A percentile compares a stretch with the other conserved stretches of the same genome.
Evolutionary conservation across 805 yeast species (phyloP).

Genomic region (Soucietia sequanensis): DNA sequence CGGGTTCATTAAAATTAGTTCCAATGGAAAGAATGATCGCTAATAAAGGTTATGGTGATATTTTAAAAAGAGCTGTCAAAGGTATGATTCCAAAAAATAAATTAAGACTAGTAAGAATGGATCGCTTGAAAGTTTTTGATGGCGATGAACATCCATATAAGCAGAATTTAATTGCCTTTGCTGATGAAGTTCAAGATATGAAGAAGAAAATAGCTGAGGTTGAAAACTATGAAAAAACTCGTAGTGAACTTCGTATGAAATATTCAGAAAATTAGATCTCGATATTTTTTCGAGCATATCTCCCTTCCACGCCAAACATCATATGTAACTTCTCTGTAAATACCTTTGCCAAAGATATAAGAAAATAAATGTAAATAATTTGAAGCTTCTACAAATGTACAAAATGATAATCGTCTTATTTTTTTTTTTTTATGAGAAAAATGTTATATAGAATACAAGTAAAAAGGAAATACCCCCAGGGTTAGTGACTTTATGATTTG

Average conservation of each 20-base stretch:
- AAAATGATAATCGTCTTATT: background rate
- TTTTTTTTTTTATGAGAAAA: background rate
- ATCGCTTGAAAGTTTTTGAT: constrained; percentile 82
- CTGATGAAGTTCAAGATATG: constrained; percentile 66
- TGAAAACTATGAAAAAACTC: constrained; percentile 29
- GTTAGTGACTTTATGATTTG: constrained; percentile 3
- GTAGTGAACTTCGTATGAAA: constrained; percentile 33
- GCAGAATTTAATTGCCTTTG: constrained; percentile 79
- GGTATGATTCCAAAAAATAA: constrained; percentile 96
- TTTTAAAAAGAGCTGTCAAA: constrained; percentile 82
- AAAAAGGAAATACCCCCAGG: no score
- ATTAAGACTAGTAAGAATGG: constrained; percentile 73
- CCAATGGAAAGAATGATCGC: constrained; percentile 76
- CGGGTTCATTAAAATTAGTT: constrained; percentile 82
- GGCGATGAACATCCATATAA: constrained; percentile 87
- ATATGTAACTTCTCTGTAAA: no score
- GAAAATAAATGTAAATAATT: no score
- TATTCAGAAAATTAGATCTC: constrained; percentile 24
- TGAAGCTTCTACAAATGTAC: no score
- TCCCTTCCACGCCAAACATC: no score
- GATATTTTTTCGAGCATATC: no score
- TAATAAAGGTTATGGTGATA: constrained; percentile 86
- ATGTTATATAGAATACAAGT: constrained; percentile 8
- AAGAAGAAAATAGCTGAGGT: constrained; percentile 41
- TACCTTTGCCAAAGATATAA: no score